These are phyloP conservation scores for Penicillium sp. DNA, from an alignment of 2,329 filamentous ascomycete species.

Conservation along the genomic window DNA sequence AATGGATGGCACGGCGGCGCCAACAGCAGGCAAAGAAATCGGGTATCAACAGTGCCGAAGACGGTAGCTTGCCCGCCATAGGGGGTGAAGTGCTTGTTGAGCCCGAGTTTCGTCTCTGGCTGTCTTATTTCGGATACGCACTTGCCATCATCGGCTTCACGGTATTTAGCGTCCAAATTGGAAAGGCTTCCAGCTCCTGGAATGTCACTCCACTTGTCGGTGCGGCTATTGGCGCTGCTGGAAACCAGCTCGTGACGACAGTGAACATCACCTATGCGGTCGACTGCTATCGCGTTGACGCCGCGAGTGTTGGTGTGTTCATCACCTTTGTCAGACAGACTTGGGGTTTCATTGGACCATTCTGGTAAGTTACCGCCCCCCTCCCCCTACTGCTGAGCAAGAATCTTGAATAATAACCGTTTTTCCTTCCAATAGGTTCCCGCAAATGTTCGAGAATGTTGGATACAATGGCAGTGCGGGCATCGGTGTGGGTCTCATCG, in stretches of 20 bases:
- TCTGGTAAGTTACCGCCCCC: slow-evolving; percentile 20
- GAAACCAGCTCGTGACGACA: slow-evolving; percentile 60
- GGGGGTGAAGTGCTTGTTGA: background rate
- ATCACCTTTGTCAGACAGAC: slow-evolving; percentile 55
- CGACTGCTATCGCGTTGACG: slow-evolving; percentile 53
- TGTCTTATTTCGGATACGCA: slow-evolving; percentile 52
- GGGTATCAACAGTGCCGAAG: background rate
- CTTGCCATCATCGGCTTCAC: slow-evolving; percentile 51
- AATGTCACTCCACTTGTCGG: slow-evolving; percentile 57
- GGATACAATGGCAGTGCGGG: slow-evolving; percentile 28
- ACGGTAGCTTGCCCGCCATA: background rate
- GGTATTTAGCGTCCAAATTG: slow-evolving; percentile 51
- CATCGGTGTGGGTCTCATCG: slow-evolving; percentile 24
- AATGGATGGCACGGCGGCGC: slow-evolving; percentile 35
- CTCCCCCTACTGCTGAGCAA: background rate
- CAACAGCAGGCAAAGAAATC: background rate
- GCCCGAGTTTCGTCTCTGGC: slow-evolving; percentile 44
- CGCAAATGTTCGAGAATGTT: slow-evolving; percentile 31
- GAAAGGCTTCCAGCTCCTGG: slow-evolving; percentile 41
- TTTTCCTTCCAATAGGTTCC: slow-evolving; percentile 23
- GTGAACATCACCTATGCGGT: slow-evolving; percentile 59
- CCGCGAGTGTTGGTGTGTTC: slow-evolving; percentile 57
- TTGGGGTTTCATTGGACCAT: slow-evolving; percentile 50
- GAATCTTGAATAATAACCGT: background rate
- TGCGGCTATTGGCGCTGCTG: slow-evolving; percentile 49